Evolutionary conservation across 73 alveolate species (phyloP).

Genomic region (Breviolum minutum): DNA sequence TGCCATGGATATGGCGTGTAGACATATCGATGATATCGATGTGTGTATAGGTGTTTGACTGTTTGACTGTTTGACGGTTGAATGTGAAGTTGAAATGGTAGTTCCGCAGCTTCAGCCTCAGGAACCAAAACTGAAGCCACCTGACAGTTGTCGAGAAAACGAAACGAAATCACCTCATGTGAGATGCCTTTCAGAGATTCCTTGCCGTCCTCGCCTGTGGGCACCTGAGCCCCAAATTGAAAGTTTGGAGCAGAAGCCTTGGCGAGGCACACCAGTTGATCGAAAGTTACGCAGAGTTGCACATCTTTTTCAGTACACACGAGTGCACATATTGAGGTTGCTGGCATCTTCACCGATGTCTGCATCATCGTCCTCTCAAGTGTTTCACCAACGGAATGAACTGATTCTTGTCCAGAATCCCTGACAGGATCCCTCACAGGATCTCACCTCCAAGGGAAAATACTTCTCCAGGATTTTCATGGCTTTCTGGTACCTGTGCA

Average conservation of each 20-base stretch:
- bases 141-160: background rate
- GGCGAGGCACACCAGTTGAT: background rate
- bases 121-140: conserved; percentile 80
- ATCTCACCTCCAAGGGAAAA: conserved; percentile 64
- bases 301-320: too few species aligned
- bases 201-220: background rate
- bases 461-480: conserved; percentile 78
- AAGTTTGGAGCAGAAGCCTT: background rate
- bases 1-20: background rate
- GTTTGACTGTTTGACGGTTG: background rate
- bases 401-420: background rate
- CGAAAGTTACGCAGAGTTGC: background rate
- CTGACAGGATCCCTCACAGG: background rate
- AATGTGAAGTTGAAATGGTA: background rate
- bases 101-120: background rate
- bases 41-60: too few species aligned
- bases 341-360: conserved; percentile 44
- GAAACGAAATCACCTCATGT: background rate
- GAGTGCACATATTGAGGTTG: too few species aligned
- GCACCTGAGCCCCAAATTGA: conserved; percentile 29
- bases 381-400: background rate
- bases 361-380: conserved; percentile 34
- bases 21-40: background rate
- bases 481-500: conserved; percentile 66
- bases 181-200: background rate